These are phyloP conservation scores for Boletellus deceptivus DNA, from an alignment of 1,284 basidiomycete genomes.

Conservation along the genomic window DNA sequence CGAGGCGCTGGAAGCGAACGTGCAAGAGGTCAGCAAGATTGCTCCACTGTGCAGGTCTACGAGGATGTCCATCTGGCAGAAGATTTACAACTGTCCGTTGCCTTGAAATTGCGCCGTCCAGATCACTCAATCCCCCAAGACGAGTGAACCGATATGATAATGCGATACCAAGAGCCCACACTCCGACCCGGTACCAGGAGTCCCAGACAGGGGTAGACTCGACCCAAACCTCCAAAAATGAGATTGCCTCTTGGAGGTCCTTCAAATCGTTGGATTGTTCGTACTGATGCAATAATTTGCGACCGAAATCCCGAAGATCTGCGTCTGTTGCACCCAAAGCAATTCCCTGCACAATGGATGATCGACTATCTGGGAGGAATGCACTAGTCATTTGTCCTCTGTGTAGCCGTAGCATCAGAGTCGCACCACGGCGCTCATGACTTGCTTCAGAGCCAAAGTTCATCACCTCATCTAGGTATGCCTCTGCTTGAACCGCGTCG, in stretches of 20 bases:
- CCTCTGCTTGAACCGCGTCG: background rate
- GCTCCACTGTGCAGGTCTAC: background rate
- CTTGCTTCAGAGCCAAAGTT: background rate
- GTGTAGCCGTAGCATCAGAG: background rate
- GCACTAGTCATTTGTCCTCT: background rate
- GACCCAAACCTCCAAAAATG: background rate
- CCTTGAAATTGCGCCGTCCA: background rate
- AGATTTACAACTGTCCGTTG: background rate
- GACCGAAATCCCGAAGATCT: background rate
- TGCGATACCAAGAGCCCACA: background rate
- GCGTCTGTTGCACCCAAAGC: background rate
- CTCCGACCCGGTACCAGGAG: background rate
- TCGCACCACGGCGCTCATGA: background rate
- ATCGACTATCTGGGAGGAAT: background rate
- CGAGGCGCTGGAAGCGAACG: background rate
- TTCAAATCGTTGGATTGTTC: background rate
- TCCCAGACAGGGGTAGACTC: background rate
- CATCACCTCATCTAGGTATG: background rate
- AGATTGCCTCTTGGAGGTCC: background rate
- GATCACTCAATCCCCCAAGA: background rate
- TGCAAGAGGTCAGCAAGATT: background rate
- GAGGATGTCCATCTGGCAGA: background rate
- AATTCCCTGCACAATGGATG: background rate
- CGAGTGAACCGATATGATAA: background rate
- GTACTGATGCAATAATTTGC: background rate